Evolutionary conservation across 169 alveolate genomes (phyloP).

Genomic region (Eimeria sp.): DNA sequence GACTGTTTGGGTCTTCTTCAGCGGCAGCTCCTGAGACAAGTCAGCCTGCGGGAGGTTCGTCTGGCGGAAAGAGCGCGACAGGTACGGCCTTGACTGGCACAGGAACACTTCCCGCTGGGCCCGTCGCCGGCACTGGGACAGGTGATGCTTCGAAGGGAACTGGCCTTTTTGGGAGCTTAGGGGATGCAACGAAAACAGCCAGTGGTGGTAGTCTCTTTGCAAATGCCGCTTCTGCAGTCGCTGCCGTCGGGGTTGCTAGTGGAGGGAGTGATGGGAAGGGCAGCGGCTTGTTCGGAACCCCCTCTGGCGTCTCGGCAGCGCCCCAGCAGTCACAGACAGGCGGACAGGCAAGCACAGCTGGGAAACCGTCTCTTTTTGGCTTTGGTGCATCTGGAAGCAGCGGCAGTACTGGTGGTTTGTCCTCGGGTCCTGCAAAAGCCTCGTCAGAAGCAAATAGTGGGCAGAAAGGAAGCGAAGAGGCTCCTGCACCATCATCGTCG

Average conservation of each 20-base stretch:
- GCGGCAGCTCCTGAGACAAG: neutral
- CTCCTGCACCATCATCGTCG: conserved; percentile 49
- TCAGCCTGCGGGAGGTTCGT: conserved; percentile 56
- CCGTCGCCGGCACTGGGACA: neutral
- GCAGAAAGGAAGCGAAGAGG: conserved; percentile 52
- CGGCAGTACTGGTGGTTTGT: neutral
- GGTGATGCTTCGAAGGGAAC: conserved; percentile 23
- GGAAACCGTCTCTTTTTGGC: conserved; percentile 30
- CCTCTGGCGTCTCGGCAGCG: neutral
- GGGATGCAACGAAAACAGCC: conserved; percentile 50
- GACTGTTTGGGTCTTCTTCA: conserved; percentile 14
- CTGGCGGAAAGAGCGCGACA: conserved; percentile 29
- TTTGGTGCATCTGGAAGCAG: conserved; percentile 15
- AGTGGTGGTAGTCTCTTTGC: conserved; percentile 65
- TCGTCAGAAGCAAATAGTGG: conserved; percentile 33
- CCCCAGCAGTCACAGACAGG: conserved; percentile 34
- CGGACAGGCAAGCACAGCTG: conserved; percentile 16
- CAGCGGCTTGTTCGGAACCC: conserved; percentile 66
- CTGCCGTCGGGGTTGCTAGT: conserved; percentile 14
- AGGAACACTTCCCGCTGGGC: neutral
- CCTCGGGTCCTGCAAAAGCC: neutral
- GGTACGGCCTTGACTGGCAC: neutral
- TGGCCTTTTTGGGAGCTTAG: conserved; percentile 62
- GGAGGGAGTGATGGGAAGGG: conserved; percentile 61
- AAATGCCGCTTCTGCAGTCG: neutral